Percentiles rank a stretch among this genome's conserved stretches.
Conservation (phyloP, 331 rosid genomes). For the Acacia pycnantha region DNA sequence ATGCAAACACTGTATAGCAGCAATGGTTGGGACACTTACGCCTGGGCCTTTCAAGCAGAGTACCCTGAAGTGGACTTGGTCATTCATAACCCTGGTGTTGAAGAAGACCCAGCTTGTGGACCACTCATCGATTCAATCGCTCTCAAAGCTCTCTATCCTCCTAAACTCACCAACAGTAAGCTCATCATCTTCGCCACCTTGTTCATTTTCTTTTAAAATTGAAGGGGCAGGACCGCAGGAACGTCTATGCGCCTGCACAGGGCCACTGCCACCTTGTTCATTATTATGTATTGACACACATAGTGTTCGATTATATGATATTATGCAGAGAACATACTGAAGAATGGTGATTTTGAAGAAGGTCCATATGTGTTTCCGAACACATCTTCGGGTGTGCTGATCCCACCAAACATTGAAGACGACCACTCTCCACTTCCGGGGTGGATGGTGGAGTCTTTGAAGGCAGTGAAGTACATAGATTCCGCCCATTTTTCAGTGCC, state of each 20-base stretch:
- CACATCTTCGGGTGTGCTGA: constrained; percentile 66
- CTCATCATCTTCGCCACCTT: neutral
- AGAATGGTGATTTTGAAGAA: constrained; percentile 63
- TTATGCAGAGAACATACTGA: constrained; percentile 51
- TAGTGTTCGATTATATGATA: neutral
- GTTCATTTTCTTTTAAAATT: neutral
- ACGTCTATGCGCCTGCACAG: too few relatives aligned
- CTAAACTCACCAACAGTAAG: constrained; percentile 54
- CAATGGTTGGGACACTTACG: constrained; percentile 80
- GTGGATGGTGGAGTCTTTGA: constrained; percentile 82
- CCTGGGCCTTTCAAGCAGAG: constrained; percentile 75
- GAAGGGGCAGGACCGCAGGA: too few relatives aligned
- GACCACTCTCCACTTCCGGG: constrained; percentile 82
- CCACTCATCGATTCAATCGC: constrained; percentile 72
- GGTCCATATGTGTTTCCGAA: constrained; percentile 67
- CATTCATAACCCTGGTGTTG: constrained; percentile 68
- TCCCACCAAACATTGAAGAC: constrained; percentile 80
- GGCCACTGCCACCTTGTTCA: neutral
- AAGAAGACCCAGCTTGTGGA: constrained; percentile 74
- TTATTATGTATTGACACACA: neutral
- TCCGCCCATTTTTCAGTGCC: constrained; percentile 69
- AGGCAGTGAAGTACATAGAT: constrained; percentile 79
- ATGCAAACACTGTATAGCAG: constrained; percentile 77
- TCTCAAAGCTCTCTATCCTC: constrained; percentile 50
- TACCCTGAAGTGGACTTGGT: constrained; percentile 37